Evolutionary conservation across 768 basidiomycete genomes (phyloP).

Genomic region (Termitomyces sp.): DNA sequence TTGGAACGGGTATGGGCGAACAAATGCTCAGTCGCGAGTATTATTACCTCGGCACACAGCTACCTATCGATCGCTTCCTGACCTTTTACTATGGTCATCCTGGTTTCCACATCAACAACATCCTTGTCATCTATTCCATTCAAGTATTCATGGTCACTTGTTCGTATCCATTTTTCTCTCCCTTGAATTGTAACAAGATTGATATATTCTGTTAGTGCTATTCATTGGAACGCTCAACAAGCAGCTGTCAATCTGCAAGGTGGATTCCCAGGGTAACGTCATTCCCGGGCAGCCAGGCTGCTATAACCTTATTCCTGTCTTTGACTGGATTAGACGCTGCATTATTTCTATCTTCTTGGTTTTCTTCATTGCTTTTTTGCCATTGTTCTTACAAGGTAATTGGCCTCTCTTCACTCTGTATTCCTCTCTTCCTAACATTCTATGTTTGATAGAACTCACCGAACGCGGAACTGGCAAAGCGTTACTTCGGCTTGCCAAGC

Average conservation of each 20-base stretch:
- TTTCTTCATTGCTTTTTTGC: constrained; percentile 96
- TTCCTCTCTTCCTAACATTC: not conserved
- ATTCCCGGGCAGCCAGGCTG: constrained; percentile 86
- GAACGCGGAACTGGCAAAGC: constrained; percentile 97
- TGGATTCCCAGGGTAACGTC: constrained; percentile 76
- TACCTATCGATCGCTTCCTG: constrained; percentile 97
- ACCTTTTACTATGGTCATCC: constrained; percentile 99
- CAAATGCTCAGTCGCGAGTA: constrained; percentile 99
- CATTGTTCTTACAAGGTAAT: constrained; percentile 91
- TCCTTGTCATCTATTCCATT: constrained; percentile 96
- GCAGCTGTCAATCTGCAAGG: constrained; percentile 81
- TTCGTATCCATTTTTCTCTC: constrained; percentile 35
- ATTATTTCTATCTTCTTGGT: constrained; percentile 98
- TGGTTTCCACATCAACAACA: constrained; percentile 99
- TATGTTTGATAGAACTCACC: constrained; percentile 64
- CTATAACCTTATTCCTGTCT: constrained; percentile 94
- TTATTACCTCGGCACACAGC: constrained; percentile 96
- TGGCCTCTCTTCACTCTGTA: not conserved
- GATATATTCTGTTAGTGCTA: constrained; percentile 27
- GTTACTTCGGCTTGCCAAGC: constrained; percentile 88
- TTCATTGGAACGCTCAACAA: constrained; percentile 97
- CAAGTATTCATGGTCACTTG: constrained; percentile 96
- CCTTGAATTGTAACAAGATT: not conserved
- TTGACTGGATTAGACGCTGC: constrained; percentile 96
- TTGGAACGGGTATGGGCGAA: constrained; percentile 99